Base-by-base conservation (phyloP, 805 yeast genomes). In the Brettanomyces custersianus region DNA sequence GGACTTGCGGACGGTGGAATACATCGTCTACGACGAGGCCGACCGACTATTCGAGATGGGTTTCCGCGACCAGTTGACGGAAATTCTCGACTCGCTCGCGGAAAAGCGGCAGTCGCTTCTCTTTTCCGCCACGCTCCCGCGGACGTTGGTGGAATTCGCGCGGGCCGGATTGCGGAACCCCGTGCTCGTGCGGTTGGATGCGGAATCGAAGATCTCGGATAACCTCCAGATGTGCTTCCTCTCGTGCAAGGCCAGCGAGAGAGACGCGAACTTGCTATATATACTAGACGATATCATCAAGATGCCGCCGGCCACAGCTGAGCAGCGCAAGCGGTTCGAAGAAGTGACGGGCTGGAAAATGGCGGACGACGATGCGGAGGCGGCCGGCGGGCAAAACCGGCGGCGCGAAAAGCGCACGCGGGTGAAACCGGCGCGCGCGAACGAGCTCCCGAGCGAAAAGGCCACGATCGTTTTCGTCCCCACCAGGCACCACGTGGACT, bases 401-500 rank as follows among this genome's bases (percentile, higher is more conserved):
- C 52, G 55, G 17, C 47, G 51, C 4, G 57, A 57, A 26, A 55
- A 50, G 33, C 59, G 59, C 19, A 62, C 60, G 22, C 57, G 60
- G 31, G 74, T 68, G 40, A 70, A 76, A 46, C 62, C 80, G 31
- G 90, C 94, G 5, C 72, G 79, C 2, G 95, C 95, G 0, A 81
- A 78, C 48, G 88, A 78, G 39, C 61, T 90, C 41, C 96, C 96
- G 2, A 80, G 94, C 3, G 77, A 77, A 40, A 65, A 74, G 42
- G 85, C 97, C 4, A 92, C 98, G 1, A 87, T 92, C 46, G 72
- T 92, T 3, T 92, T 92, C 49, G 96, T 86, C 6, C 98, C 97
- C 32, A 92, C 99, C 0, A 82, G 87, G 61, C 98, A 92, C 62
- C 98, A 92, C 60, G 98, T 92, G 17, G 99, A 92, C 60, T 94